Conservation (phyloP, 176 grass and related monocot species). For the Oryza meridionalis region DNA sequence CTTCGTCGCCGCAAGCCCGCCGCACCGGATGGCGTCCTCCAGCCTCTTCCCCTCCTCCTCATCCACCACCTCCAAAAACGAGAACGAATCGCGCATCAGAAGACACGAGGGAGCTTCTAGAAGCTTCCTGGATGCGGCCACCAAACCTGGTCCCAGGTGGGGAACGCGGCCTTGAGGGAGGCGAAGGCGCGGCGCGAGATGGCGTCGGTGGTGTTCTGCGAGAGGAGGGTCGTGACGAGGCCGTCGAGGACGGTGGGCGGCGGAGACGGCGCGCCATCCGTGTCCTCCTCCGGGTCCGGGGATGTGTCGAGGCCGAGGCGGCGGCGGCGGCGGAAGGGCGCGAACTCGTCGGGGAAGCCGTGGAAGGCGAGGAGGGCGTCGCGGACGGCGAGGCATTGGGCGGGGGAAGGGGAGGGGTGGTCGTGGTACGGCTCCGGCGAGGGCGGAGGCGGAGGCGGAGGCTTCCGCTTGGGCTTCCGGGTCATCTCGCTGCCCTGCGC, state of each 20-base stretch:
- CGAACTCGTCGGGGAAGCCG: constrained; percentile 90
- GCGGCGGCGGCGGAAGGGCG: constrained; percentile 45
- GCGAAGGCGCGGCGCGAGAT: constrained; percentile 79
- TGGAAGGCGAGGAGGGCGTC: constrained; percentile 76
- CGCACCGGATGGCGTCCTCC: constrained; percentile 77
- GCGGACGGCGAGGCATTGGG: constrained; percentile 70
- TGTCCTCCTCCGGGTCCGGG: neutral
- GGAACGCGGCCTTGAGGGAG: constrained; percentile 74
- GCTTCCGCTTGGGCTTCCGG: constrained; percentile 65
- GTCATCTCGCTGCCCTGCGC: constrained; percentile 47
- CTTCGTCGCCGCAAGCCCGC: constrained; percentile 78
- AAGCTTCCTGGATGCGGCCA: neutral
- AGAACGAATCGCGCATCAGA: neutral
- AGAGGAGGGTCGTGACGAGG: constrained; percentile 77
- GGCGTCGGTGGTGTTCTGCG: constrained; percentile 88
- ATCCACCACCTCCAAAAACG: constrained; percentile 53
- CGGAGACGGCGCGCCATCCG: neutral
- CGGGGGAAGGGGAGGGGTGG: constrained; percentile 53
- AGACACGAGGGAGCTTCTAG: neutral
- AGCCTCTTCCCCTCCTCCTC: constrained; percentile 66
- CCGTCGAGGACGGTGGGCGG: constrained; percentile 66
- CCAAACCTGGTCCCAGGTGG: constrained; percentile 71
- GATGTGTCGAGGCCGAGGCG: constrained; percentile 36
- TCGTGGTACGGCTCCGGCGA: constrained; percentile 58
- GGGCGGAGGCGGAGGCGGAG: constrained; percentile 20